A percentile compares a stretch with the other conserved stretches of the same genome.
Evolutionary conservation across 2,329 filamentous ascomycete species (phyloP).

Genomic region (Aspergillus quadrilineatus): DNA sequence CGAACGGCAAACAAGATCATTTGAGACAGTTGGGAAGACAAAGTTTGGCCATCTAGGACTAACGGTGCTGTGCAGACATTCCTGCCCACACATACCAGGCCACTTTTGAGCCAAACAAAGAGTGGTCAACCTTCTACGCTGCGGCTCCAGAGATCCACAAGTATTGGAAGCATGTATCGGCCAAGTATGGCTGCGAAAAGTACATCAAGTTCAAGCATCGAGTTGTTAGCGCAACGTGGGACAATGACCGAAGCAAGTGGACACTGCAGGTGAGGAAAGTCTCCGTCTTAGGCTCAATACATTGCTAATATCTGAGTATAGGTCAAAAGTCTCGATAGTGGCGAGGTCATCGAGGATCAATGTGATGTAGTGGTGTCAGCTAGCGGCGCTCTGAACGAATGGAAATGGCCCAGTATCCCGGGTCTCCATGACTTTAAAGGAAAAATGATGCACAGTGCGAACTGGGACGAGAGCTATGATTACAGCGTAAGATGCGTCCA

Average conservation of each 20-base stretch:
- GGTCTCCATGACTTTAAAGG: conserved; percentile 50
- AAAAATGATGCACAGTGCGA: conserved; percentile 46
- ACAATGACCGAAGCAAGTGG: conserved; percentile 36
- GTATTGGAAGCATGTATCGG: conserved; percentile 49
- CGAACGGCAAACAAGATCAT: background rate
- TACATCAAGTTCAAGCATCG: conserved; percentile 50
- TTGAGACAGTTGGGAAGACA: background rate
- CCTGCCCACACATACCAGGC: conserved; percentile 52
- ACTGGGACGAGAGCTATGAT: conserved; percentile 42
- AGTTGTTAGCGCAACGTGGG: conserved; percentile 47
- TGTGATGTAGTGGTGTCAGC: conserved; percentile 40
- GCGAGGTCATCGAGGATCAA: conserved; percentile 24
- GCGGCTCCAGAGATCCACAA: conserved; percentile 50
- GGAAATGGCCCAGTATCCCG: conserved; percentile 48
- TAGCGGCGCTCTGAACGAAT: conserved; percentile 43
- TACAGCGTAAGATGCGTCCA: conserved; percentile 25
- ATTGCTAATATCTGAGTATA: conserved; percentile 1
- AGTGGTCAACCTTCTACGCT: conserved; percentile 53
- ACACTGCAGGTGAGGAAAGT: conserved; percentile 22
- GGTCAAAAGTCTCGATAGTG: conserved; percentile 27
- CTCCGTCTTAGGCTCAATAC: background rate
- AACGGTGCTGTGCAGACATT: conserved; percentile 36
- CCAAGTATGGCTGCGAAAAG: conserved; percentile 47
- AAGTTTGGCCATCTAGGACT: background rate
- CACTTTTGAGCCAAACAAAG: conserved; percentile 49